Evolutionary conservation across 2,329 filamentous ascomycete genomes (phyloP).

Genomic region (Hymenoscyphus occultus): DNA sequence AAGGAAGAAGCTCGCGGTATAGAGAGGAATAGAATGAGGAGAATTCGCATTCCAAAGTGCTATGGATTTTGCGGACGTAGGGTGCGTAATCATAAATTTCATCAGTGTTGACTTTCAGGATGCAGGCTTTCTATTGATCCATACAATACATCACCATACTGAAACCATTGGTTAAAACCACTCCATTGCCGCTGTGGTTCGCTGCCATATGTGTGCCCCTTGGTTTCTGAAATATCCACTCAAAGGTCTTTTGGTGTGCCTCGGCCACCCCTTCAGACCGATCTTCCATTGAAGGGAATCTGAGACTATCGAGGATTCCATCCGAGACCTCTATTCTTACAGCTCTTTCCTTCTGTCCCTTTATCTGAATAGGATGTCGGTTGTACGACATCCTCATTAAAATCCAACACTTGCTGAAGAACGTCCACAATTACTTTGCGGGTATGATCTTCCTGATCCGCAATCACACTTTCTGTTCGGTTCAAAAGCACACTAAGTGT

Average conservation of each 20-base stretch:
- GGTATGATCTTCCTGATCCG: not conserved
- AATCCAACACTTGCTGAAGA: not conserved
- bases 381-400: not conserved
- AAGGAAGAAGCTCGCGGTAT: slow-evolving; percentile 44
- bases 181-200: not conserved
- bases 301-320: slow-evolving; percentile 1
- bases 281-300: slow-evolving; percentile 5
- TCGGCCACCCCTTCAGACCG: slow-evolving; percentile 10
- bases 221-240: slow-evolving; percentile 7
- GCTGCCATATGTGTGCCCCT: not conserved
- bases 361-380: not conserved
- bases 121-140: slow-evolving; percentile 24
- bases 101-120: slow-evolving; percentile 25
- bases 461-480: not conserved
- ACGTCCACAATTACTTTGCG: not conserved
- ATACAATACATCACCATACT: slow-evolving; percentile 12
- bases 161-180: slow-evolving; percentile 20
- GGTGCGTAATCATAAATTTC: slow-evolving; percentile 16
- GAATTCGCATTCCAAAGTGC: slow-evolving; percentile 30
- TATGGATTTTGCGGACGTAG: slow-evolving; percentile 13
- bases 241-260: slow-evolving; percentile 12
- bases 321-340: not conserved
- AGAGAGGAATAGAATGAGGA: slow-evolving; percentile 15
- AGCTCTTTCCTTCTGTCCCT: not conserved
- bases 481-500: not conserved